Evolutionary conservation across 768 basidiomycete species (phyloP), one percentile per base, ranked within the genome.

Genomic region (Lepiota subincarnata): DNA sequence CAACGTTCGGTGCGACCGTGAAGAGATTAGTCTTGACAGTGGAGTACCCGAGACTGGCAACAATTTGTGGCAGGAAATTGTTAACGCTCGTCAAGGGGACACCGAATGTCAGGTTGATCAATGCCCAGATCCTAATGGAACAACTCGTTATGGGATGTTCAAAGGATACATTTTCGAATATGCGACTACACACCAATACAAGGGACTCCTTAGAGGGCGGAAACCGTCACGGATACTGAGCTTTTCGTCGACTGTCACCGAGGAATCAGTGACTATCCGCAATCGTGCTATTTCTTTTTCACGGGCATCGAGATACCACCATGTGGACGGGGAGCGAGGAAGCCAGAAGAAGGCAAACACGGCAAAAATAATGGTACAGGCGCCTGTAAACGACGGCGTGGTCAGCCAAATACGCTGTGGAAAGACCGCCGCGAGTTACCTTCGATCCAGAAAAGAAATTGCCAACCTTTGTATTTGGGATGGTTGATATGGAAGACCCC

Each of bases 371-470:
- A 75, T 57, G 1, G 74, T 77, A 11, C 68, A 67, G 6, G 66
- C 73, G 35, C 77, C 75, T 75, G 55, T 20, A 26, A 18, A 28
- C 24, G 5, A 28, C 24, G 5, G 24, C 5, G 24, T 31, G 39
- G 42, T 14, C 49, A 19, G 22, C 19, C 43, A n/a, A 45, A 26
- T 10, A 37, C 14, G 13, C 38, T 38, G 26, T 8, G 20, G 31
- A 28, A 22, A 39, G 16, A 24, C 16, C 18, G 13, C 13, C 6
- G n/a, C 14, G 24, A 53, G 8, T 24, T n/a, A 66, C 78, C 79
- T 69, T 79, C 77, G 43, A 80, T 76, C 74, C 77, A 75, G 59
- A 80, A 80, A 22, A 79, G 58, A 56, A 72, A 79, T 61, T 79
- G 76, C 79, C 79, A 81, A 4, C 71, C 67, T 58, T 78, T 68